These are phyloP conservation scores for Thalassiosira livingstoniorum DNA, from an alignment of 352 stramenopile species.

Conservation along the genomic window DNA sequence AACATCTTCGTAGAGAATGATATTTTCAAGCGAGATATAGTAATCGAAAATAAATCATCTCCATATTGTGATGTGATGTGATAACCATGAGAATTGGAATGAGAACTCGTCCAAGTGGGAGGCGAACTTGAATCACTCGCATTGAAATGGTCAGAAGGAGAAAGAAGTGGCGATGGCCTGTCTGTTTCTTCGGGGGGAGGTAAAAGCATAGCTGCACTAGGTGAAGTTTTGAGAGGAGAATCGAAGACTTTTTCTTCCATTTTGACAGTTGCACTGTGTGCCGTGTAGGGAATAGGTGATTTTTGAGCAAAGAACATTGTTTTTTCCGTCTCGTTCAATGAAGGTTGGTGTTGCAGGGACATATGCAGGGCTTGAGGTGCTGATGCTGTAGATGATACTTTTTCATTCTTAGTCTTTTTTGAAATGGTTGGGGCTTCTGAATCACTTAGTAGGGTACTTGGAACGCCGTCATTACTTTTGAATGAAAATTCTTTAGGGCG, in stretches of 20 bases:
- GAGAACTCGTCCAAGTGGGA: background rate
- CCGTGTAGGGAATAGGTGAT: too few species aligned
- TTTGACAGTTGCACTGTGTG: too few species aligned
- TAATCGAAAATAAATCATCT: slow-evolving; percentile 61
- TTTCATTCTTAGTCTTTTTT: background rate
- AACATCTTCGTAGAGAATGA: slow-evolving; percentile 66
- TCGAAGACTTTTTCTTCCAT: too few species aligned
- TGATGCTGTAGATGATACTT: background rate
- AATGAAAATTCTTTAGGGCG: too few species aligned
- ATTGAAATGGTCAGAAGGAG: background rate
- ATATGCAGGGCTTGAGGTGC: too few species aligned
- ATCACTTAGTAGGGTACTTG: too few species aligned
- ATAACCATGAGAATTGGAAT: slow-evolving; percentile 7
- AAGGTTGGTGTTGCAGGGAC: too few species aligned
- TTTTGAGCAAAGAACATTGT: too few species aligned
- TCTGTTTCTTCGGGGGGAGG: slow-evolving; percentile 17
- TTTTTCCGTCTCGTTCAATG: too few species aligned
- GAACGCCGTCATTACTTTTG: too few species aligned
- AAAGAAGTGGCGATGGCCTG: slow-evolving; percentile 28
- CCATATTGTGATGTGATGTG: slow-evolving; percentile 60
- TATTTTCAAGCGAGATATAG: slow-evolving; percentile 55
- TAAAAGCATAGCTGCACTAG: too few species aligned
- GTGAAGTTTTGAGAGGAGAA: too few species aligned
- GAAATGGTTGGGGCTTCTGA: background rate
- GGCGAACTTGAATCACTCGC: background rate